These are phyloP conservation scores for Corymbia calophylla DNA, from an alignment of 441 rosid species.

Conservation along the genomic window DNA sequence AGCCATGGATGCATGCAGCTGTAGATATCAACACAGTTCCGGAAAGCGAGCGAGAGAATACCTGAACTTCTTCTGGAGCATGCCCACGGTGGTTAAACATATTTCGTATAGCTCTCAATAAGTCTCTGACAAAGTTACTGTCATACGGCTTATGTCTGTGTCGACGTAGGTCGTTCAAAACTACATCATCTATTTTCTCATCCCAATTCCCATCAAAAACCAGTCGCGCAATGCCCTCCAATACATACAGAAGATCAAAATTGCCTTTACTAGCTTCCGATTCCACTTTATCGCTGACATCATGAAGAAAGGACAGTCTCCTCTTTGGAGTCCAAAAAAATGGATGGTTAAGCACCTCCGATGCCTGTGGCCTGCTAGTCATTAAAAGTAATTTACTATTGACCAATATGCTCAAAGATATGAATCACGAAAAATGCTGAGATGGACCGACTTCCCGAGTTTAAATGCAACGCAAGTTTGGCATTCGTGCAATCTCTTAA, in stretches of 20 bases:
- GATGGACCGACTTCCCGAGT: rapidly evolving
- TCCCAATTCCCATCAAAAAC: conserved; percentile 88
- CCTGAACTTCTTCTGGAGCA: conserved; percentile 75
- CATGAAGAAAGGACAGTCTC: conserved; percentile 45
- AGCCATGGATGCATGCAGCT: neutral
- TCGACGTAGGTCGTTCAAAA: conserved; percentile 51
- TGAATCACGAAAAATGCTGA: rapidly evolving
- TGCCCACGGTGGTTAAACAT: conserved; percentile 67
- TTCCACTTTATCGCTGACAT: conserved; percentile 65
- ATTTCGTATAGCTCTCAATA: conserved; percentile 75
- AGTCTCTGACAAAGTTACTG: conserved; percentile 55
- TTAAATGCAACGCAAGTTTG: neutral
- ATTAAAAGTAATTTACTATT: neutral
- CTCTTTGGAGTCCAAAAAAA: neutral
- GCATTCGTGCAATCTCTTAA: neutral
- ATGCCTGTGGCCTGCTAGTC: neutral
- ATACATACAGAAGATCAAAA: conserved; percentile 46
- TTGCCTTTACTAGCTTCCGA: conserved; percentile 48
- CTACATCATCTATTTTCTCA: conserved; percentile 60
- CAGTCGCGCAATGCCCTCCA: conserved; percentile 48
- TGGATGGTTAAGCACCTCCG: neutral
- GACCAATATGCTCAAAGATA: too few species aligned
- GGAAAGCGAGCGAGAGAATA: conserved; percentile 11
- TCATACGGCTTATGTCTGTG: conserved; percentile 56
- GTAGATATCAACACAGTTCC: neutral